Evolutionary conservation across 306 rosid species (phyloP).

Genomic region (Malus sieversii): DNA sequence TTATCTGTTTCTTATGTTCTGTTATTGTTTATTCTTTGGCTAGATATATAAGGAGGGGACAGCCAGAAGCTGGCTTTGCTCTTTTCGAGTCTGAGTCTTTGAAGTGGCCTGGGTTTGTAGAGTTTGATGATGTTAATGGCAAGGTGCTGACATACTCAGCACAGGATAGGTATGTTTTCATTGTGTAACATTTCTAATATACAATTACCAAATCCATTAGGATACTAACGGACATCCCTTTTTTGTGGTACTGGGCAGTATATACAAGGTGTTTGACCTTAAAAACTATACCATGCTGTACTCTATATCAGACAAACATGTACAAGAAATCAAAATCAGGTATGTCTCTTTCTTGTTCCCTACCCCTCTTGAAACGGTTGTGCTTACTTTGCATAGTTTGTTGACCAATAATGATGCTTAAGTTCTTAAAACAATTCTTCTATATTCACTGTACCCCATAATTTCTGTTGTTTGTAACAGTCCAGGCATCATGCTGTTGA

Average conservation of each 20-base stretch:
- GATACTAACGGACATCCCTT: constrained; percentile 19
- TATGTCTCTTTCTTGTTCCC: constrained; percentile 1
- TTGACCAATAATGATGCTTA: background rate
- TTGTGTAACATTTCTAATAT: background rate
- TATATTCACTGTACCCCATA: constrained; percentile 1
- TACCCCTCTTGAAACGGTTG: background rate
- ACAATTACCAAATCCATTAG: background rate
- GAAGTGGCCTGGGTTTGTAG: constrained; percentile 90
- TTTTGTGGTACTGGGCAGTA: constrained; percentile 25
- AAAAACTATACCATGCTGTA: constrained; percentile 73
- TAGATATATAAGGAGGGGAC: constrained; percentile 68
- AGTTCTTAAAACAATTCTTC: background rate
- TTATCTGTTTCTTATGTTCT: constrained; percentile 6
- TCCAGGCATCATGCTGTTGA: constrained; percentile 78
- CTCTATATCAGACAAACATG: constrained; percentile 65
- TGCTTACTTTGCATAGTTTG: background rate
- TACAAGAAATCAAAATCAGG: constrained; percentile 86
- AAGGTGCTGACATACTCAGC: constrained; percentile 82
- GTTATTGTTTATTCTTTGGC: background rate
- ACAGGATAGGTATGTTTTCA: constrained; percentile 47
- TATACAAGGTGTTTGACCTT: constrained; percentile 82
- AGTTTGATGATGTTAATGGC: constrained; percentile 82
- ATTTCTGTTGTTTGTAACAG: constrained; percentile 34
- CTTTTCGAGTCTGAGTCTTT: constrained; percentile 74
- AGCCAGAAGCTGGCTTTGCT: constrained; percentile 72